Percentiles rank a stretch among this genome's conserved stretches.
Evolutionary conservation across 495 filamentous ascomycete genomes (phyloP).

Genomic region (Podospora tetraspora): DNA sequence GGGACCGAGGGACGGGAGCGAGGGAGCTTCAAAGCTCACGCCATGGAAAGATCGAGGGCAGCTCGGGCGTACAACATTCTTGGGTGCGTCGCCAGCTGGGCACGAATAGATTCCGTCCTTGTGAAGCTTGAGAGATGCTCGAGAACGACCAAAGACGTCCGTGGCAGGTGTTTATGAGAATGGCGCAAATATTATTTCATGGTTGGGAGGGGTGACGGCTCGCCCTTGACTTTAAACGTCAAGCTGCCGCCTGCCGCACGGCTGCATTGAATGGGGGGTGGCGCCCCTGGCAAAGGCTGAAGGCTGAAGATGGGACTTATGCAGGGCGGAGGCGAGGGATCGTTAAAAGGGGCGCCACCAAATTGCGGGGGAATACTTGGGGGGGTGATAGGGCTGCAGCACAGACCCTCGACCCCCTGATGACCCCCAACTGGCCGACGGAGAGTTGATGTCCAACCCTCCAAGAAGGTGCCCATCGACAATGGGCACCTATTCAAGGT

Average conservation of each 20-base stretch:
- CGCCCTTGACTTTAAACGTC: not conserved
- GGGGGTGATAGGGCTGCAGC: not conserved
- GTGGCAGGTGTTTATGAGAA: not conserved
- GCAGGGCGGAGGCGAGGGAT: not conserved
- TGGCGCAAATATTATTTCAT: not conserved
- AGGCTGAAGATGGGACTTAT: not conserved
- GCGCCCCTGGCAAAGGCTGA: not conserved
- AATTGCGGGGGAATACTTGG: constrained; percentile 3
- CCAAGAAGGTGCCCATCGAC: not conserved
- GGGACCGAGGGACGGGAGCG: not conserved
- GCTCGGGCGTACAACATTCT: not conserved
- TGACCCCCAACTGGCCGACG: not conserved
- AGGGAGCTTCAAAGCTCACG: not conserved
- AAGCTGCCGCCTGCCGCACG: not conserved
- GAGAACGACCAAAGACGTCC: not conserved
- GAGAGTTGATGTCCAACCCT: not conserved
- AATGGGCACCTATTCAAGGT: not conserved
- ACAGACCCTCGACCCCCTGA: not conserved
- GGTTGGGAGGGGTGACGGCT: not conserved
- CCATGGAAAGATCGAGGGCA: not conserved
- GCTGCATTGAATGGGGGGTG: not conserved
- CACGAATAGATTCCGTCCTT: not conserved
- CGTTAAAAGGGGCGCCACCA: not conserved
- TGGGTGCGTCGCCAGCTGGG: not conserved
- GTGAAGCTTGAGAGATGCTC: not conserved